Base-by-base conservation (phyloP, 371 early-diverging fungal genomes). In the Mucor racemosus region DNA sequence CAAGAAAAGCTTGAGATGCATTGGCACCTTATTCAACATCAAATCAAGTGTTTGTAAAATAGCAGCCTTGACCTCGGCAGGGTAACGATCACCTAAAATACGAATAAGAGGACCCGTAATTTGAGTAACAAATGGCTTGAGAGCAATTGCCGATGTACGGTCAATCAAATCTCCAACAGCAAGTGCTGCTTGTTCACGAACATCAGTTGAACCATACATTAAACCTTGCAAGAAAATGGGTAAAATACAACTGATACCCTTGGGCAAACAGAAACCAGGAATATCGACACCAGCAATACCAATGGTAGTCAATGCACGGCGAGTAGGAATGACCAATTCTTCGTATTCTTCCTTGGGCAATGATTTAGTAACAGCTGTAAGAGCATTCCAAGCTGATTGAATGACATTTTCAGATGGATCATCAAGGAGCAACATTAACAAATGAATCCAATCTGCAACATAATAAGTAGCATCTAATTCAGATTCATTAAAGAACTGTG, bases 81-180 rank as follows among this genome's bases (percentile, higher is more conserved):
- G 88, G 81, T 95, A 91, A 48, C 97, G 93, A 76, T 99, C 99
- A 63, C 98, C 97, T 64, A 97, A 90, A 60, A 97, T 93, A 81
- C 99, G 95, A 82, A 99, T 99, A 56, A 98, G 86, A 31, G 98
- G 97, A 64, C 99, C 99, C 6, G 98, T 94, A 57, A 98, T 95
- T 69, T 92, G 94, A 4, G 96, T 97, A 48, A 96, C 95, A 77
- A 91, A 97, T 50, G 95, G 92, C 63, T 91, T 91, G 54, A 98
- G 84, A 4, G 93, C 93, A 17, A 87, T 87, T 4, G 89, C 78
- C 9, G 89, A 84, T 4, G 95, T 94, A 33, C 91, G 85, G 36
- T 84, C 80, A 55, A 95, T 87, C 73, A 96, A 75, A 60, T 95
- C 94, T 56, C 94, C 88, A 71, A 96, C 84, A 33, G 91, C 93